Percentiles rank a stretch among this genome's conserved stretches.
phyloP scores from a whole-genome alignment of 768 basidiomycete species.

The Pisolithus marmoratus region DNA sequence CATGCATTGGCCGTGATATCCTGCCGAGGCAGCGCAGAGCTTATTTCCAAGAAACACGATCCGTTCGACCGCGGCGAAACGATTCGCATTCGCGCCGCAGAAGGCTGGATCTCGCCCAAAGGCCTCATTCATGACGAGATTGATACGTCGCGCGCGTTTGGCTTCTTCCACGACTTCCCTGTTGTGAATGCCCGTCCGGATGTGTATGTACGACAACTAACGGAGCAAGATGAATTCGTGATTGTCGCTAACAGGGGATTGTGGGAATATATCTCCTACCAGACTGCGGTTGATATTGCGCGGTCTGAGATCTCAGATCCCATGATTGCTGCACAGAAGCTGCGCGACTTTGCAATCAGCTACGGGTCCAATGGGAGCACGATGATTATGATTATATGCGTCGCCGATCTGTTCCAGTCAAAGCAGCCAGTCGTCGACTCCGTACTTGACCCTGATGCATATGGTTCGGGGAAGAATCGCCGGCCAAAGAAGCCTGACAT shows the following conservation, averaged over 20 bases:
- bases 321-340: conserved; percentile 92
- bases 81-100: conserved; percentile 80
- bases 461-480: conserved; percentile 25
- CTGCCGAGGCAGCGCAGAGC: conserved; percentile 61
- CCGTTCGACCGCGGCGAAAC: conserved; percentile 86
- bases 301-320: conserved; percentile 62
- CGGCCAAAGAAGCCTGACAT: conserved; percentile 43
- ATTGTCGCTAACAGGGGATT: conserved; percentile 91
- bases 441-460: conserved; percentile 34
- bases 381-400: conserved; percentile 96
- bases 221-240: conserved; percentile 89
- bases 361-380: conserved; percentile 91
- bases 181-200: conserved; percentile 88
- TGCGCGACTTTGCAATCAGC: conserved; percentile 94
- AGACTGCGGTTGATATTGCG: conserved; percentile 95
- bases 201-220: conserved; percentile 60
- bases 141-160: conserved; percentile 90
- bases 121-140: conserved; percentile 90
- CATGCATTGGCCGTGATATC: conserved; percentile 86
- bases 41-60: conserved; percentile 78
- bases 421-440: conserved; percentile 32
- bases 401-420: conserved; percentile 70
- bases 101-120: conserved; percentile 90
- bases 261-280: conserved; percentile 92
- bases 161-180: conserved; percentile 85